Conservation (phyloP, 2,329 filamentous ascomycete genomes). For the Ustilaginoidea virens region DNA sequence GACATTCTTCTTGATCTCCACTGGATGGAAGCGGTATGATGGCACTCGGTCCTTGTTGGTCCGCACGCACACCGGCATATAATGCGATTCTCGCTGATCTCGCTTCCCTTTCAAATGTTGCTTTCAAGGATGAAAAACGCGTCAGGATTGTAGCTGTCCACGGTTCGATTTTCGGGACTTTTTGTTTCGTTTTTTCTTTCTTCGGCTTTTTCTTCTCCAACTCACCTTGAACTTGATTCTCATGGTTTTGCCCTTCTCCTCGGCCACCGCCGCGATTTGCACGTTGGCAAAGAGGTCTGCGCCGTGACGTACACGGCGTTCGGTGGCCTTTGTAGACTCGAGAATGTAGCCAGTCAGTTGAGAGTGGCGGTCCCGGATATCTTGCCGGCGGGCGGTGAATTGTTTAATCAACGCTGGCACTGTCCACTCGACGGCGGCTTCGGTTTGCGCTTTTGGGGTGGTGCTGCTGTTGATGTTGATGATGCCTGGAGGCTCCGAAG, state of each 20-base stretch:
- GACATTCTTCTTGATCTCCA: slow-evolving; percentile 43
- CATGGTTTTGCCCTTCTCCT: slow-evolving; percentile 25
- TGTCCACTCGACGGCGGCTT: slow-evolving; percentile 21
- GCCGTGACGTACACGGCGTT: slow-evolving; percentile 24
- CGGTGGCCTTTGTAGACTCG: slow-evolving; percentile 25
- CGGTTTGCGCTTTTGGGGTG: slow-evolving; percentile 10
- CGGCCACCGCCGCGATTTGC: slow-evolving; percentile 18
- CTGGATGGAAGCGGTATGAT: slow-evolving; percentile 42
- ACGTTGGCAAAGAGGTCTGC: slow-evolving; percentile 33
- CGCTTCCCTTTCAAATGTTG: slow-evolving; percentile 28
- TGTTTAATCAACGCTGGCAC: slow-evolving; percentile 25
- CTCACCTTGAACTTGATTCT: slow-evolving; percentile 35
- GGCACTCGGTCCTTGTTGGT: slow-evolving; percentile 37
- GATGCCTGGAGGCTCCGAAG: slow-evolving; percentile 2
- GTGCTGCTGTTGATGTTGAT: slow-evolving; percentile 6
- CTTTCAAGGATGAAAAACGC: slow-evolving; percentile 13
- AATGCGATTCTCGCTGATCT: slow-evolving; percentile 26
- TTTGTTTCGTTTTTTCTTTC: background rate
- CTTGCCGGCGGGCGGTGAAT: slow-evolving; percentile 23
- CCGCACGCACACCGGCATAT: slow-evolving; percentile 28
- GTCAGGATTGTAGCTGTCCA: too few relatives aligned
- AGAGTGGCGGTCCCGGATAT: slow-evolving; percentile 30
- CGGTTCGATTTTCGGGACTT: too few relatives aligned
- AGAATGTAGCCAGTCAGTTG: slow-evolving; percentile 29
- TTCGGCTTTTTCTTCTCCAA: background rate